Evolutionary conservation across 345 rosid species (phyloP).

Genomic region (Laguncularia racemosa): DNA sequence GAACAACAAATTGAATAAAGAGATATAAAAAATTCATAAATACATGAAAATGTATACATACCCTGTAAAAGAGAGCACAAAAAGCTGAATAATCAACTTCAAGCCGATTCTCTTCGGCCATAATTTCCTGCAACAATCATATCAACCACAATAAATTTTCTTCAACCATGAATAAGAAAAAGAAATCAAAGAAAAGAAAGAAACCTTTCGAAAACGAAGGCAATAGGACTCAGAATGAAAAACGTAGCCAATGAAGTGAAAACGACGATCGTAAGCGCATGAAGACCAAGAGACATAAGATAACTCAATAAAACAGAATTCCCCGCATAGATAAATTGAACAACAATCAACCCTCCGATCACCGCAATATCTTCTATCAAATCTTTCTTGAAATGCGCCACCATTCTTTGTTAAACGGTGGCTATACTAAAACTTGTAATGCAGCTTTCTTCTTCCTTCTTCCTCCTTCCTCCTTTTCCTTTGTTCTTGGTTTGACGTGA

Average conservation of each 20-base stretch:
- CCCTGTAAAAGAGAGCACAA: conserved; percentile 79
- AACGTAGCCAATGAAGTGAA: conserved; percentile 65
- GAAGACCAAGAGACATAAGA: conserved; percentile 75
- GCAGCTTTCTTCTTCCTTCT: no score
- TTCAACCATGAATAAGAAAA: neutral
- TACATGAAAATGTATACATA: conserved; percentile 17
- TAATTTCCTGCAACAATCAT: conserved; percentile 46
- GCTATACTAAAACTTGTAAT: no score
- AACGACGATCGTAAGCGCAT: conserved; percentile 63
- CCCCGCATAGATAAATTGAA: conserved; percentile 76
- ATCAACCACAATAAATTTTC: neutral
- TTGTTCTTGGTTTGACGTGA: no score
- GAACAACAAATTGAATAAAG: no score
- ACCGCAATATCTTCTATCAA: conserved; percentile 47
- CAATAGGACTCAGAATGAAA: conserved; percentile 61
- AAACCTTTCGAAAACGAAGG: conserved; percentile 73
- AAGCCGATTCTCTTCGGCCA: conserved; percentile 55
- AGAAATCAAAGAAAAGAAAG: neutral
- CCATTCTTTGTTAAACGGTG: no score
- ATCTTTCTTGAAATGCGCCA: conserved; percentile 14
- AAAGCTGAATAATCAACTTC: conserved; percentile 56
- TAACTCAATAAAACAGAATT: conserved; percentile 62
- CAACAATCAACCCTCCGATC: conserved; percentile 52
- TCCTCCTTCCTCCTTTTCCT: no score
- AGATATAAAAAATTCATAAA: neutral